phyloP scores from a whole-genome alignment of 345 rosid species.

The Salix brachista region DNA sequence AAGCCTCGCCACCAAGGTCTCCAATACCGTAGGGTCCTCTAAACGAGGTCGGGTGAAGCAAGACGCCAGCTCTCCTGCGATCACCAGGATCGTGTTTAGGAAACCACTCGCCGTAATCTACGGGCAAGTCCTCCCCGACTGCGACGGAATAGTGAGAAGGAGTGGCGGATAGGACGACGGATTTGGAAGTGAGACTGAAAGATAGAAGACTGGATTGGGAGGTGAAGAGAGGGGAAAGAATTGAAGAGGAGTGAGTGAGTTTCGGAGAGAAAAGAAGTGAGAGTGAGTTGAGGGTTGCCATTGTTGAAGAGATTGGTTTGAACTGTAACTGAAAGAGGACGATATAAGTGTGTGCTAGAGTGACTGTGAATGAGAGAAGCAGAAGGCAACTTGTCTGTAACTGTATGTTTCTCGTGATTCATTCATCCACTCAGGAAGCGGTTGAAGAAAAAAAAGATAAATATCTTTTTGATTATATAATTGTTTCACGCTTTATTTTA shows the following conservation, averaged over 20 bases:
- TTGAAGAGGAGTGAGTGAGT: conserved; percentile 6
- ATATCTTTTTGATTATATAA: too few relatives aligned
- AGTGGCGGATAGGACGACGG: conserved; percentile 22
- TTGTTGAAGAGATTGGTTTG: not conserved
- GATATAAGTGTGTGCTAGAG: not conserved
- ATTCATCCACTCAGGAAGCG: too few relatives aligned
- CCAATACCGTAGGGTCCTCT: conserved; percentile 78
- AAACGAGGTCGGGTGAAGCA: conserved; percentile 94
- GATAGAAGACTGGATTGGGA: conserved; percentile 8
- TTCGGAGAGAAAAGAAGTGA: conserved; percentile 14
- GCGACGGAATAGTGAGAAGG: conserved; percentile 15
- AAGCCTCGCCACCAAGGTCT: conserved; percentile 74
- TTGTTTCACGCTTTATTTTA: too few relatives aligned
- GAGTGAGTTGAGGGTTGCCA: conserved; percentile 17
- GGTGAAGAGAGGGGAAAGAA: conserved; percentile 5
- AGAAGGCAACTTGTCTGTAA: too few relatives aligned
- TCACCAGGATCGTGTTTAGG: conserved; percentile 41
- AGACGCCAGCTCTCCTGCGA: conserved; percentile 71
- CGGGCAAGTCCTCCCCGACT: conserved; percentile 64
- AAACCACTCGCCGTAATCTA: conserved; percentile 52
- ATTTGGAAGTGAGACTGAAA: conserved; percentile 11
- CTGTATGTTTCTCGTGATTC: too few relatives aligned
- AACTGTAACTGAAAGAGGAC: not conserved
- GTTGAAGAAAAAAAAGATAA: too few relatives aligned
- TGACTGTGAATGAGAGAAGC: too few relatives aligned